phyloP scores from a whole-genome alignment of 1,284 basidiomycete genomes.

The Amylostereum areolatum region DNA sequence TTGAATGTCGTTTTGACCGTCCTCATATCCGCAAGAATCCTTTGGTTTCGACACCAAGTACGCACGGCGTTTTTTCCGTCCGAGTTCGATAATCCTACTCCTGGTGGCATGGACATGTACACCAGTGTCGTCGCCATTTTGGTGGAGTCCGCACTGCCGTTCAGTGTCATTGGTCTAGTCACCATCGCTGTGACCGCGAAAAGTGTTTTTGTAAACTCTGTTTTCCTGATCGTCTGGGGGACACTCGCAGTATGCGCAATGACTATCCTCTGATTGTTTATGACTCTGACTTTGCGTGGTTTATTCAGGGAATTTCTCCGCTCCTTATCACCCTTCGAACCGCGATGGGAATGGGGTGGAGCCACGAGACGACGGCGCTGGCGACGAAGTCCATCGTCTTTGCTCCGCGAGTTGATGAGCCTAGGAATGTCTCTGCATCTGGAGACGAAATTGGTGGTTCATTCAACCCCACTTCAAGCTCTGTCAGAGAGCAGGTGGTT shows the following conservation, averaged over 20 bases:
- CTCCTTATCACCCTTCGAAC: constrained; percentile 28
- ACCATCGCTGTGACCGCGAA: constrained; percentile 8
- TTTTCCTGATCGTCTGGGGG: constrained; percentile 12
- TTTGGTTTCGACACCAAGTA: constrained; percentile 10
- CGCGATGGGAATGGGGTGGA: constrained; percentile 25
- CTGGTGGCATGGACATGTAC: too few species aligned
- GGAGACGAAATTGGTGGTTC: too few species aligned
- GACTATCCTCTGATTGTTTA: neutral
- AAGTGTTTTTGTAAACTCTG: neutral
- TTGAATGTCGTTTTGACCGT: constrained; percentile 18
- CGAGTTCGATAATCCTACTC: neutral
- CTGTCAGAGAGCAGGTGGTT: too few species aligned
- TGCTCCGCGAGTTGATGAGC: too few species aligned
- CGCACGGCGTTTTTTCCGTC: constrained; percentile 4
- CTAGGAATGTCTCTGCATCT: too few species aligned
- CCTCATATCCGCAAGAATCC: constrained; percentile 16
- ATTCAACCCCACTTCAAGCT: too few species aligned
- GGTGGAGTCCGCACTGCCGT: constrained; percentile 21
- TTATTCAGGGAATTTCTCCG: constrained; percentile 22
- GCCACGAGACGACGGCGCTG: constrained; percentile 15
- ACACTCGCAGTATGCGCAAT: constrained; percentile 7
- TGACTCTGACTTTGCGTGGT: neutral
- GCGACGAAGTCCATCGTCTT: constrained; percentile 4
- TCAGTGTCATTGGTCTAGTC: constrained; percentile 16
- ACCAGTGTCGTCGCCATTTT: constrained; percentile 19